Percentiles rank a stretch among this genome's conserved stretches.
Conservation (phyloP, 805 yeast genomes). For the Spathaspora arborariae region DNA sequence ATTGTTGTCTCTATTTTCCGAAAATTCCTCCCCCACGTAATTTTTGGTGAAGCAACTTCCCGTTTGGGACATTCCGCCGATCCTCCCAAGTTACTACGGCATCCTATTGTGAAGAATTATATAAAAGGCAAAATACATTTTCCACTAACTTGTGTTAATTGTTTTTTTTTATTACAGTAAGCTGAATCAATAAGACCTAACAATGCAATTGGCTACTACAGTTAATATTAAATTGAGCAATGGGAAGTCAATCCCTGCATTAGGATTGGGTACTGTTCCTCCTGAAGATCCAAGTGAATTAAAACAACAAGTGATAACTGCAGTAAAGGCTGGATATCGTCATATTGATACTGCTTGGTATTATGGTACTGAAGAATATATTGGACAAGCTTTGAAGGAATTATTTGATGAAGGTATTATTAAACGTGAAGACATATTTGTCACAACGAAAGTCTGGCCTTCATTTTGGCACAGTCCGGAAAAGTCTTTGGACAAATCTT, state of each 20-base stretch:
- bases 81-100: background rate
- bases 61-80: background rate
- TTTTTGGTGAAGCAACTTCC: background rate
- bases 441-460: constrained; percentile 44
- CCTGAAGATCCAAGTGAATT: constrained; percentile 28
- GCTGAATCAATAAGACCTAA: background rate
- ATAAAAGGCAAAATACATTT: background rate
- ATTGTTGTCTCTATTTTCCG: background rate
- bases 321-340: constrained; percentile 43
- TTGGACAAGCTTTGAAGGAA: constrained; percentile 46
- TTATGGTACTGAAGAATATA: constrained; percentile 41
- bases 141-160: background rate
- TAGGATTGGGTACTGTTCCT: constrained; percentile 58
- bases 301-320: constrained; percentile 31
- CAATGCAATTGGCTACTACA: constrained; percentile 27
- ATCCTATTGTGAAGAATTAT: background rate
- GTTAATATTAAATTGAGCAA: constrained; percentile 47
- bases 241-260: constrained; percentile 59
- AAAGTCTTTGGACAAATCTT: constrained; percentile 38
- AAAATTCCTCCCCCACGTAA: background rate
- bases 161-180: no score
- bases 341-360: constrained; percentile 53
- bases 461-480: constrained; percentile 37
- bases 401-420: constrained; percentile 45
- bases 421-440: constrained; percentile 43